Evolutionary conservation across 2,329 filamentous ascomycete genomes (phyloP), one percentile per base, ranked within the genome.

Genomic region (Cladosporium sp.): DNA sequence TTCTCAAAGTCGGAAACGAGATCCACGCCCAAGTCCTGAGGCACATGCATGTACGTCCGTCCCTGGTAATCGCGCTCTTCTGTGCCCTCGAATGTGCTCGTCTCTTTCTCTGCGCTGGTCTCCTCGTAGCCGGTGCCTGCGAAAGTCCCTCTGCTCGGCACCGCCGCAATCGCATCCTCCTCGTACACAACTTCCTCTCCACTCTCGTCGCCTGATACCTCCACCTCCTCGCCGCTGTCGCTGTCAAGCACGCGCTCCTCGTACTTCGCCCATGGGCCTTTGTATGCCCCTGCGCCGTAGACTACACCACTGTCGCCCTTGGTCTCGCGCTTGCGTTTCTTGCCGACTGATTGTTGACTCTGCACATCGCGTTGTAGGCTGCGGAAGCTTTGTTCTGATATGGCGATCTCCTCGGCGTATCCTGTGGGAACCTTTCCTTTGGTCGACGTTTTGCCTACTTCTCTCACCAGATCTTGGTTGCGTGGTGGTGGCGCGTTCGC

Each of bases 11-110:
- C 90, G 61, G 88, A 88, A 39, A 78, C 69, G 61, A 99, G 76
- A 66, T 95, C 88, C 66, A 96, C 76, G 64, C 89, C 88, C 70
- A 96, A 73, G 67, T 96, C 91, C 68, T 89, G 90, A 3, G 93
- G 93, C 40, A 97, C 79, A 70, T 99, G 93, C 92, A 99, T 96
- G 68, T 96, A 99, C 29, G 92, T 95, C 58, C 93, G 80, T 42
- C 93, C 93, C 68, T 95, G 88, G 73, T 99, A 99, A 68, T 99
- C 93, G 74, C 84, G 86, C 70, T 93, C 77, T 64, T 88, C 78
- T 36, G 80, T 79, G 55, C 91, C 93, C 64, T 96, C 87, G 71
- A 97, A 99, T 39, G 84, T 85, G 38, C 86, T 90, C 47, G 86
- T 93, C 73, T 99, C 93, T 43, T 69, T 70, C 41, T 68, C 69